Evolutionary conservation across 208 protist species (phyloP).

Genomic region (Acanthamoeba royreba): DNA sequence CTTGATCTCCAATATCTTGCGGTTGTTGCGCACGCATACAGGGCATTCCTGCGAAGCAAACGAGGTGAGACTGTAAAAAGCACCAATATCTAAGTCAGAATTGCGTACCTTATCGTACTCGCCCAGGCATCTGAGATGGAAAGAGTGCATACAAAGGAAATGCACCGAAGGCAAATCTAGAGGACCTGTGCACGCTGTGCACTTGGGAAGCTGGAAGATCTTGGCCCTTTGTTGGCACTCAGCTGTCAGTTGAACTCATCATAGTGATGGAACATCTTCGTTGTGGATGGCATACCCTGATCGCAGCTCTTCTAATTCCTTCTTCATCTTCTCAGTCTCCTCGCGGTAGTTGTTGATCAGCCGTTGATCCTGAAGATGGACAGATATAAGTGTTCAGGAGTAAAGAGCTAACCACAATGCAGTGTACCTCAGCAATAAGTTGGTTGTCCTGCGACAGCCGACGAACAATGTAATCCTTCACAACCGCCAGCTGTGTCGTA

Average conservation of each 20-base stretch:
- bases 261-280: background rate
- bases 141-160: constrained; percentile 92
- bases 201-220: constrained; percentile 87
- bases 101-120: constrained; percentile 62
- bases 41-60: constrained; percentile 67
- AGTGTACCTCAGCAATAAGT: constrained; percentile 56
- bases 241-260: background rate
- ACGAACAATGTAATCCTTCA: constrained; percentile 87
- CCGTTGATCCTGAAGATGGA: constrained; percentile 52
- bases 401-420: background rate
- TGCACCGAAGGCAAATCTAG: constrained; percentile 93
- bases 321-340: constrained; percentile 78
- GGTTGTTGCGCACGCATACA: constrained; percentile 69
- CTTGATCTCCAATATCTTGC: constrained; percentile 79
- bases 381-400: background rate
- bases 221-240: constrained; percentile 66
- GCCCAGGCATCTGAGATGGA: constrained; percentile 87
- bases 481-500: constrained; percentile 77
- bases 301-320: constrained; percentile 80
- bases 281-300: constrained; percentile 19
- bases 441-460: constrained; percentile 74
- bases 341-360: constrained; percentile 77
- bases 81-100: background rate
- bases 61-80: background rate
- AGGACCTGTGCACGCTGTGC: constrained; percentile 80